A percentile compares a stretch with the other conserved stretches of the same genome.
Evolutionary conservation across 495 filamentous ascomycete genomes (phyloP).

Genomic region (Tuber magnatum): DNA sequence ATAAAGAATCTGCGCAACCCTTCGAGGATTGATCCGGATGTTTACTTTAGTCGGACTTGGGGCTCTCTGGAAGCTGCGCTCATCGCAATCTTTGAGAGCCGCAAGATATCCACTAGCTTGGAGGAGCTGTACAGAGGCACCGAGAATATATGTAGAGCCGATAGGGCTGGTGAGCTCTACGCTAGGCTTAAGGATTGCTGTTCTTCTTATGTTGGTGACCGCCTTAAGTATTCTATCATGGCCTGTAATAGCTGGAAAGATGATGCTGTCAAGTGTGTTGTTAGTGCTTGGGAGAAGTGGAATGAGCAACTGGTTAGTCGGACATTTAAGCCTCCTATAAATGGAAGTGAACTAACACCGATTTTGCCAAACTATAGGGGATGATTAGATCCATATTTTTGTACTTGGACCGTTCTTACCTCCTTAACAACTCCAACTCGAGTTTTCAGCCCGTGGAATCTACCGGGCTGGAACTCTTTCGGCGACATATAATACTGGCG

Average conservation of each 20-base stretch:
- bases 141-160: conserved; percentile 79
- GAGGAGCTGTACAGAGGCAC: conserved; percentile 85
- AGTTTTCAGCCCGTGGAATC: conserved; percentile 53
- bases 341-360: not conserved
- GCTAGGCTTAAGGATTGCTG: conserved; percentile 57
- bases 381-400: conserved; percentile 80
- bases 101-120: conserved; percentile 57
- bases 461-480: conserved; percentile 55
- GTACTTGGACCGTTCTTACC: conserved; percentile 82
- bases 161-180: conserved; percentile 57
- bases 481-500: conserved; percentile 52
- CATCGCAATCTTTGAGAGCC: conserved; percentile 59
- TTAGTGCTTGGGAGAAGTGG: conserved; percentile 72
- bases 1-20: conserved; percentile 75
- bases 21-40: conserved; percentile 52
- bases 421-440: conserved; percentile 56
- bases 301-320: conserved; percentile 59
- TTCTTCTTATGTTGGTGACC: conserved; percentile 54
- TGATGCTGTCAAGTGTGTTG: conserved; percentile 53
- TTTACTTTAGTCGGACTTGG: conserved; percentile 68
- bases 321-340: conserved; percentile 6
- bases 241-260: conserved; percentile 54
- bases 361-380: conserved; percentile 45
- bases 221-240: conserved; percentile 51
- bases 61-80: conserved; percentile 65